A percentile compares a stretch with the other conserved stretches of the same genome.
These are phyloP conservation scores for Eragrostis tef DNA, from an alignment of 202 grass and related monocot genomes.

Conservation along the genomic window DNA sequence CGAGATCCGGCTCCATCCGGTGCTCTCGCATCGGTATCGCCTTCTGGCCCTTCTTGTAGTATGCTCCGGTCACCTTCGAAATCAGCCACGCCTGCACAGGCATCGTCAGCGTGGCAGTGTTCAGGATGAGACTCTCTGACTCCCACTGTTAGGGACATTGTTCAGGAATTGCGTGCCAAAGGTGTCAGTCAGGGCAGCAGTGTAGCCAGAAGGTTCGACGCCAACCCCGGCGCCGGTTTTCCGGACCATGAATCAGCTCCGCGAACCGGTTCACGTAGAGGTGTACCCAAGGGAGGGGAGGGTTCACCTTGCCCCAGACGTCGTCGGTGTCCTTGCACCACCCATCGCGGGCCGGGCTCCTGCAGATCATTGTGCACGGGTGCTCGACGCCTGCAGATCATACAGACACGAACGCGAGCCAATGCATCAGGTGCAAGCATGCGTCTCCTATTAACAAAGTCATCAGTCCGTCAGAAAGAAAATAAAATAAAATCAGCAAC, in stretches of 20 bases:
- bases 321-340: conserved; percentile 36
- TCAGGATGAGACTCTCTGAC: no score
- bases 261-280: conserved; percentile 76
- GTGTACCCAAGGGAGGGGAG: conserved; percentile 44
- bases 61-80: no score
- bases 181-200: no score
- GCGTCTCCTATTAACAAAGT: no score
- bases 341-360: conserved; percentile 66
- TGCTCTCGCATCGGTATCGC: no score
- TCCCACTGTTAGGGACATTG: no score
- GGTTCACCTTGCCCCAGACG: conserved; percentile 54
- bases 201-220: background rate
- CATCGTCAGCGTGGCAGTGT: no score
- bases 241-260: conserved; percentile 67
- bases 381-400: conserved; percentile 17
- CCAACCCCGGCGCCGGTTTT: conserved; percentile 68
- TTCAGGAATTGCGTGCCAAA: no score
- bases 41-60: no score
- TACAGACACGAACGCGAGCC: background rate
- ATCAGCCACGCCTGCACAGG: no score
- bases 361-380: conserved; percentile 72
- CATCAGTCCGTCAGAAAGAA: background rate
- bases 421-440: no score
- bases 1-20: no score
- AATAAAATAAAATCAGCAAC: background rate